Conservation (phyloP, 768 basidiomycete species). For the Asterophora lycoperdoides region DNA sequence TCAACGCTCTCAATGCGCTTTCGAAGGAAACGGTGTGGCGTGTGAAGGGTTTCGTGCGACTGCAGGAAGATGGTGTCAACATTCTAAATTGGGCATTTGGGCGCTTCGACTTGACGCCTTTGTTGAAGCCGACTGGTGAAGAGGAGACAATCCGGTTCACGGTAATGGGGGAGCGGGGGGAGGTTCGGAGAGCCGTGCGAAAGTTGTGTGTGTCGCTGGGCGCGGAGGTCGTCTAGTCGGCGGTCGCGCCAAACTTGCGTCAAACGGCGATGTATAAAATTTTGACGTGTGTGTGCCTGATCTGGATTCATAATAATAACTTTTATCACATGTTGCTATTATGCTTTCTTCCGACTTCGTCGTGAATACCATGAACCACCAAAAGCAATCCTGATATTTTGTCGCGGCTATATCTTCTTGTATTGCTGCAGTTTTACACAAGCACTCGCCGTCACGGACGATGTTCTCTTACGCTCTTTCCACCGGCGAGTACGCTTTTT, state of each 20-base stretch:
- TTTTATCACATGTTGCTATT: conserved; percentile 40
- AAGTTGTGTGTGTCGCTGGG: conserved; percentile 48
- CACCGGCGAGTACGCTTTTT: conserved; percentile 29
- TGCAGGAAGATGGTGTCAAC: conserved; percentile 36
- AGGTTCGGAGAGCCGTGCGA: conserved; percentile 56
- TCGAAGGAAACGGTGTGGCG: conserved; percentile 73
- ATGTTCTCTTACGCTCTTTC: conserved; percentile 47
- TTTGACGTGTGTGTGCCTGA: conserved; percentile 35
- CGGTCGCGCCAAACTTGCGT: background rate
- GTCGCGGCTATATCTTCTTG: background rate
- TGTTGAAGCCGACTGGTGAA: conserved; percentile 26
- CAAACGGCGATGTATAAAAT: background rate
- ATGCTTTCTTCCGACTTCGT: no score
- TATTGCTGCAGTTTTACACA: background rate
- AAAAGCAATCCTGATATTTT: conserved; percentile 9
- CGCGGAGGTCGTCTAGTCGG: conserved; percentile 25
- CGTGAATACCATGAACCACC: conserved; percentile 36
- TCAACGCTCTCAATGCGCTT: conserved; percentile 44
- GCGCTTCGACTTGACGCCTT: conserved; percentile 57
- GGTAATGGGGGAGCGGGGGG: conserved; percentile 90
- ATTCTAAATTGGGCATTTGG: conserved; percentile 96
- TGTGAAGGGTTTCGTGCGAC: conserved; percentile 81
- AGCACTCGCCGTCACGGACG: conserved; percentile 10
- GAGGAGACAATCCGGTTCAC: conserved; percentile 57
- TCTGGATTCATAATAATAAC: conserved; percentile 2